Percentiles rank a stretch among this genome's conserved stretches.
Conservation (phyloP, 345 rosid species). For the Trapa bicornis region DNA sequence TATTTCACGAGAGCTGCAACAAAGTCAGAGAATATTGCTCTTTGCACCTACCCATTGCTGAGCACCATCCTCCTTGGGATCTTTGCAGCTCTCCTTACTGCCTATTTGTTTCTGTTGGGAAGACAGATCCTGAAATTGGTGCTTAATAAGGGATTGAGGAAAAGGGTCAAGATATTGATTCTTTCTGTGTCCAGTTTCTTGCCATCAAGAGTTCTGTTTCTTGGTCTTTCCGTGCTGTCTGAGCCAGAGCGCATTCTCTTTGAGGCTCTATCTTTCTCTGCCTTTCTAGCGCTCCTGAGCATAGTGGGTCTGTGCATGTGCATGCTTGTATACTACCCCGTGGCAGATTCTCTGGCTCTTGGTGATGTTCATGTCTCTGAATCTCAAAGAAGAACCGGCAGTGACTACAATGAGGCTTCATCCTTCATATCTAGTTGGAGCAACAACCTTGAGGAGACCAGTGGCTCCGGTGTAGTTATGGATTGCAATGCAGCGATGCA, state of each 20-base stretch:
- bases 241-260: conserved; percentile 53
- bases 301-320: conserved; percentile 66
- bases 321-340: conserved; percentile 76
- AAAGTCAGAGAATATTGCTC: conserved; percentile 27
- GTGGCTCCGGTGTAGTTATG: conserved; percentile 28
- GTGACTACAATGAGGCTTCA: conserved; percentile 36
- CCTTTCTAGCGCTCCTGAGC: conserved; percentile 64
- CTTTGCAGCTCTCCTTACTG: conserved; percentile 49
- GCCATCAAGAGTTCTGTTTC: too few relatives aligned
- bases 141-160: too few relatives aligned
- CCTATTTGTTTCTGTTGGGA: conserved; percentile 84
- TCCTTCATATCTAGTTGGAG: conserved; percentile 47
- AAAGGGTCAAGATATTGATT: too few relatives aligned
- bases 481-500: conserved; percentile 44
- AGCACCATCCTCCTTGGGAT: conserved; percentile 75
- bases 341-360: conserved; percentile 79
- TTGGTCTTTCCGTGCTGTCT: conserved; percentile 2
- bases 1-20: conserved; percentile 45
- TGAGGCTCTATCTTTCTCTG: conserved; percentile 70
- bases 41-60: conserved; percentile 85
- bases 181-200: too few relatives aligned
- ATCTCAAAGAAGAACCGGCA: conserved; percentile 32
- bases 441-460: conserved; percentile 31
- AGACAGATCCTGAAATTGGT: conserved; percentile 51
- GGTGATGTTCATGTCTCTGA: conserved; percentile 49